A percentile compares a stretch with the other conserved stretches of the same genome.
Conservation (phyloP, 495 filamentous ascomycete genomes). For the Parathielavia hyrcaniae region DNA sequence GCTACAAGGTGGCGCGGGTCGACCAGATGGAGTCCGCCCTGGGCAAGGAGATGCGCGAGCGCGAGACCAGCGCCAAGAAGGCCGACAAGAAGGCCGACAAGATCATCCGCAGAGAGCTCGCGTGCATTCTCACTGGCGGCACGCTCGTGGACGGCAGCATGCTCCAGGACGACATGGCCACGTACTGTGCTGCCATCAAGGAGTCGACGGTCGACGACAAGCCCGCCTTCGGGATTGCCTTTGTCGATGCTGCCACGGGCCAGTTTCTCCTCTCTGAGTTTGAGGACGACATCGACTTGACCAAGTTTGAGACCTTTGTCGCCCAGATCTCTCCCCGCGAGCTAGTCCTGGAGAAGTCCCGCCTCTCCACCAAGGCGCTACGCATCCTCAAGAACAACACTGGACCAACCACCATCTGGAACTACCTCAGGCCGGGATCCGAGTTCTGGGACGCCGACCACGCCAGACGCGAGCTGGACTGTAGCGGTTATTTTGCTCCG, state of each 20-base stretch:
- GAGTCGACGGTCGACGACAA: constrained; percentile 69
- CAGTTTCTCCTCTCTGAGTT: constrained; percentile 92
- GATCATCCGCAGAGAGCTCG: constrained; percentile 84
- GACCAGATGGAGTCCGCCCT: constrained; percentile 94
- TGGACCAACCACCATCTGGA: constrained; percentile 88
- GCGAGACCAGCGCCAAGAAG: constrained; percentile 54
- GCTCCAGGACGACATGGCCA: constrained; percentile 97
- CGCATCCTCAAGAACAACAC: constrained; percentile 98
- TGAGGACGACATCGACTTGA: constrained; percentile 85
- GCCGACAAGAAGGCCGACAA: constrained; percentile 89
- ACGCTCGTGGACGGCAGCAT: constrained; percentile 93
- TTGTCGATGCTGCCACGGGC: constrained; percentile 93
- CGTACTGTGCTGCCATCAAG: constrained; percentile 94
- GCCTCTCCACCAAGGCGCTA: constrained; percentile 71
- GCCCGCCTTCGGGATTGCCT: constrained; percentile 84
- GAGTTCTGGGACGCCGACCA: constrained; percentile 91
- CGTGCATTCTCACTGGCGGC: constrained; percentile 82
- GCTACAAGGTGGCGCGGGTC: constrained; percentile 92
- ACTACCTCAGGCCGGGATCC: constrained; percentile 75
- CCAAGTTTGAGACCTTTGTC: constrained; percentile 96
- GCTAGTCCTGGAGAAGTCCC: constrained; percentile 82
- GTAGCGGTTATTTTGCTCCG: constrained; percentile 69
- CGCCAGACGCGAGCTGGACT: constrained; percentile 75
- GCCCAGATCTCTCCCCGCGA: constrained; percentile 90
- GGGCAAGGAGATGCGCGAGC: constrained; percentile 96